These are phyloP conservation scores for Sporothrix brasiliensis DNA, from an alignment of 2,329 filamentous ascomycete species.

Conservation along the genomic window DNA sequence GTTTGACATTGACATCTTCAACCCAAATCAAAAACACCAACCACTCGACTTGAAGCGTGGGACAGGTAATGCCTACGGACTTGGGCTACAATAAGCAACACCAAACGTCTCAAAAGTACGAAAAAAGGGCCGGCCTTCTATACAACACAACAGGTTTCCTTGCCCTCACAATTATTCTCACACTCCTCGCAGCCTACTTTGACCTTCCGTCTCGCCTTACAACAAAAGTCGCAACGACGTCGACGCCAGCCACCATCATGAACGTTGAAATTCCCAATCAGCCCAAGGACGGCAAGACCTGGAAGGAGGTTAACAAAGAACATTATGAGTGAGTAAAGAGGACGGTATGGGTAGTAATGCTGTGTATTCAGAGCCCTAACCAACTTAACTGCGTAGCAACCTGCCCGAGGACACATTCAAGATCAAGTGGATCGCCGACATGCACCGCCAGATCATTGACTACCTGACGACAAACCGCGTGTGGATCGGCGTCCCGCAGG, in stretches of 20 bases:
- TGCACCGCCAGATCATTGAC: constrained; percentile 28
- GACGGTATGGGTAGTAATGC: too few species aligned
- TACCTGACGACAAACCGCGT: constrained; percentile 29
- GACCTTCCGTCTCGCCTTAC: neutral
- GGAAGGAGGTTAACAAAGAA: constrained; percentile 34
- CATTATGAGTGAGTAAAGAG: constrained; percentile 31
- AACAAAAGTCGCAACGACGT: neutral
- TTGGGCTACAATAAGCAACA: constrained; percentile 21
- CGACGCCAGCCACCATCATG: constrained; percentile 6
- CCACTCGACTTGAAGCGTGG: neutral
- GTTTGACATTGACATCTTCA: neutral
- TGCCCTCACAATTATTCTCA: neutral
- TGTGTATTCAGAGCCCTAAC: too few species aligned
- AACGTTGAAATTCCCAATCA: constrained; percentile 6
- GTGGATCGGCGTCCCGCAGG: constrained; percentile 33
- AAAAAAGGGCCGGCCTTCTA: neutral
- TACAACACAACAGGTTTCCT: neutral
- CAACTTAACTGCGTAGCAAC: neutral
- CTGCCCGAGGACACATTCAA: constrained; percentile 26
- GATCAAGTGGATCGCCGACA: constrained; percentile 29
- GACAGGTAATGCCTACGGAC: constrained; percentile 6
- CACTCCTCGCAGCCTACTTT: neutral
- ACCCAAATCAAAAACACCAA: neutral
- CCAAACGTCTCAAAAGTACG: neutral
- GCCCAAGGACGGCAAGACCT: constrained; percentile 28